These are phyloP conservation scores for Penicillium paneum DNA, from an alignment of 2,329 filamentous ascomycete genomes.

Conservation along the genomic window DNA sequence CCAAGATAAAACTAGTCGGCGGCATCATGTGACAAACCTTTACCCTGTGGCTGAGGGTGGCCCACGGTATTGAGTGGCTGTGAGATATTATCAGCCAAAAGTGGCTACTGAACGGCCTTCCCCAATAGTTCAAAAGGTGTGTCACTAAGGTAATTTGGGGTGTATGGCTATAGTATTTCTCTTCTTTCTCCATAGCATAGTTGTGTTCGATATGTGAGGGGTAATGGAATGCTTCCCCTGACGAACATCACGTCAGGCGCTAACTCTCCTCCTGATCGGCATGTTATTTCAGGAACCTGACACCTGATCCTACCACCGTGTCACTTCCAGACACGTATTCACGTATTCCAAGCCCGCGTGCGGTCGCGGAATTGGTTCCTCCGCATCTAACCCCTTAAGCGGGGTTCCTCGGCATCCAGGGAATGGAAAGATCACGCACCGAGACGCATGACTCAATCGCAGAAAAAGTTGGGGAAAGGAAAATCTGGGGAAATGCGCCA, in stretches of 20 bases:
- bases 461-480: constrained; percentile 18
- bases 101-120: too few species aligned
- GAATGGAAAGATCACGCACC: background rate
- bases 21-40: background rate
- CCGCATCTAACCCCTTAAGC: background rate
- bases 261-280: background rate
- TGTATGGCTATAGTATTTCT: too few species aligned
- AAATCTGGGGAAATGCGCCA: constrained; percentile 26
- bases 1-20: too few species aligned
- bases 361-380: background rate
- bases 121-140: too few species aligned
- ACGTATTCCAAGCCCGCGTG: background rate
- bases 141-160: too few species aligned
- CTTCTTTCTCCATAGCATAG: background rate
- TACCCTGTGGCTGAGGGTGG: too few species aligned
- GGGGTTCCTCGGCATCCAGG: background rate
- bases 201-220: background rate
- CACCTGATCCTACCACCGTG: background rate
- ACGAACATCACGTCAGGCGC: background rate
- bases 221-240: background rate
- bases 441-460: background rate
- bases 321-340: background rate
- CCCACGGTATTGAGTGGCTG: too few species aligned
- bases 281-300: background rate
- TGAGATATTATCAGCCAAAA: too few species aligned